A percentile compares a stretch with the other conserved stretches of the same genome.
Conservation (phyloP, 768 basidiomycete genomes). For the Cystoderma amianthinum region DNA sequence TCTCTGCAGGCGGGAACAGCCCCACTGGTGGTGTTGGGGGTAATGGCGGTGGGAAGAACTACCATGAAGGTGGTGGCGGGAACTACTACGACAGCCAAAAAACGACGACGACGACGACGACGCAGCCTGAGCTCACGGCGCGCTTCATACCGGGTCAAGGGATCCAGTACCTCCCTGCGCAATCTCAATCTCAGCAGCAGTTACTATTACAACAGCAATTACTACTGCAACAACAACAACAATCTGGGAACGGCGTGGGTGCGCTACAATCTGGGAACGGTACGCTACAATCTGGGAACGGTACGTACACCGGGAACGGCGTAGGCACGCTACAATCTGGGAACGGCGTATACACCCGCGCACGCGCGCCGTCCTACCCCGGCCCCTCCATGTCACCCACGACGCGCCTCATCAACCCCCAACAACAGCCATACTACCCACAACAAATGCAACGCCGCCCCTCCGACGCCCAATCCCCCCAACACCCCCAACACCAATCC, state of each 20-base stretch:
- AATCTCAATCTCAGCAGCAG: slow-evolving; percentile 14
- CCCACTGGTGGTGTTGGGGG: slow-evolving; percentile 27
- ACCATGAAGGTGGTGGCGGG: slow-evolving; percentile 39
- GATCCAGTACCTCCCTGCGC: slow-evolving; percentile 47
- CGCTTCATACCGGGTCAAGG: slow-evolving; percentile 62
- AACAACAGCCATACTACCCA: slow-evolving; percentile 38
- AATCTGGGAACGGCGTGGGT: too few species aligned
- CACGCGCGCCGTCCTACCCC: slow-evolving; percentile 33
- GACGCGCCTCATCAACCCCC: slow-evolving; percentile 32
- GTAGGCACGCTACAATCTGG: slow-evolving; percentile 6
- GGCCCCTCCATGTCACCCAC: slow-evolving; percentile 19
- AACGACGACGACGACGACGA: slow-evolving; percentile 9
- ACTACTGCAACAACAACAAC: slow-evolving; percentile 2
- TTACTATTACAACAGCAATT: slow-evolving; percentile 13
- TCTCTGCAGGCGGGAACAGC: slow-evolving; percentile 41
- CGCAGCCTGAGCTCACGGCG: slow-evolving; percentile 38
- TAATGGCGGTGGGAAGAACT: slow-evolving; percentile 2
- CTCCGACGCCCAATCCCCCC: slow-evolving; percentile 26
- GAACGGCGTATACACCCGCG: slow-evolving; percentile 38
- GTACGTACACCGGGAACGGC: not conserved
- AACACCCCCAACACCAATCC: slow-evolving; percentile 7
- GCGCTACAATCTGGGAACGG: too few species aligned
- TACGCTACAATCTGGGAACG: too few species aligned
- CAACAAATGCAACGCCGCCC: slow-evolving; percentile 33
- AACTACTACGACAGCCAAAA: slow-evolving; percentile 26